phyloP scores from a whole-genome alignment of 192 early-diverging fungal genomes.

The Geosiphon pyriformis region DNA sequence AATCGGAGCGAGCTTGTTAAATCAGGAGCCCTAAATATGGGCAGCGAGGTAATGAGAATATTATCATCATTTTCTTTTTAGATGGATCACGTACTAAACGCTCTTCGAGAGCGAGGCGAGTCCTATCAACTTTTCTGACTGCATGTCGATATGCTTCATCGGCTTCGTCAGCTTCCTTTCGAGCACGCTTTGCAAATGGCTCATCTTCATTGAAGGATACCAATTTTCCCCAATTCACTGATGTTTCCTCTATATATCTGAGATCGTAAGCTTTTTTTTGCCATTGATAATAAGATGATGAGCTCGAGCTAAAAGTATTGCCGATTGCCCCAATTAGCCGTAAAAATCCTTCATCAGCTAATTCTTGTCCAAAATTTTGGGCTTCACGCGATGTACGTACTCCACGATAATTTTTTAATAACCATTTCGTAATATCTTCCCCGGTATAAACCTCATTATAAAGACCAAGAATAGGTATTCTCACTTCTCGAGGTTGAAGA shows the following conservation, averaged over 20 bases:
- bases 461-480: slow-evolving; percentile 62
- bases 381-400: slow-evolving; percentile 58
- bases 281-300: slow-evolving; percentile 70
- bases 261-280: slow-evolving; percentile 51
- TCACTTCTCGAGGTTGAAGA: slow-evolving; percentile 58
- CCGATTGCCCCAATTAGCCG: slow-evolving; percentile 64
- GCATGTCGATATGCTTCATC: slow-evolving; percentile 60
- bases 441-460: slow-evolving; percentile 60
- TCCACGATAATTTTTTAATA: slow-evolving; percentile 58
- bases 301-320: slow-evolving; percentile 57
- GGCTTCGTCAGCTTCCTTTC: slow-evolving; percentile 58
- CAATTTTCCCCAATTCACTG: slow-evolving; percentile 30
- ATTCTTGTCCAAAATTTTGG: slow-evolving; percentile 63
- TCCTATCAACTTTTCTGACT: slow-evolving; percentile 57
- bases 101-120: slow-evolving; percentile 66
- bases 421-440: slow-evolving; percentile 66
- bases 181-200: slow-evolving; percentile 44
- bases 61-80: slow-evolving; percentile 2
- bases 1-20: neutral
- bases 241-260: slow-evolving; percentile 40
- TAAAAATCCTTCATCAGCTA: slow-evolving; percentile 58
- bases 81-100: slow-evolving; percentile 39
- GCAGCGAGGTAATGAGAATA: no score
- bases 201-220: slow-evolving; percentile 31
- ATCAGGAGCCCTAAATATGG: neutral